Base-by-base conservation (phyloP, 495 filamentous ascomycete genomes). In the Penicillium macrosclerotiorum region DNA sequence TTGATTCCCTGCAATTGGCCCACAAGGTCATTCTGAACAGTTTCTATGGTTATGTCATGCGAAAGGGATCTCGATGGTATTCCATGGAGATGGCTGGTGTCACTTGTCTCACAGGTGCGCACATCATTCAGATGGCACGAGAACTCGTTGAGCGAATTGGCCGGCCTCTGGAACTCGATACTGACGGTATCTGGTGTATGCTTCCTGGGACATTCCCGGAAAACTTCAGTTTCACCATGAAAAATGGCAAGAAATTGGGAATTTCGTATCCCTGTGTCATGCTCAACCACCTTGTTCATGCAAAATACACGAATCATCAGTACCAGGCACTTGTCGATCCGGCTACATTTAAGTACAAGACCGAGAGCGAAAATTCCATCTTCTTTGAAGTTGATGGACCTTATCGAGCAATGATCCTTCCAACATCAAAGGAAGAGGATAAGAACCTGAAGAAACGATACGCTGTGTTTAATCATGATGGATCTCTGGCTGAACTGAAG, bases 141-240 rank as follows among this genome's bases (percentile, higher is more conserved):
- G 86, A 94, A 54, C 77, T 99, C 13, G 91, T 99, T 8, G 93
- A 99, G 59, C 80, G 93, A 12, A 86, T 99, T 14, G 93, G 93
- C 14, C 82, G 93, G 30, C 93, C 93, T 0, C 74, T 99, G 35
- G 93, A 99, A 68, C 79, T 99, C n/a, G 93, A 99, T 68, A 99
- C 93, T 3, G 93, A 99, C 59, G 93, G 93, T 81, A 99, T 99
- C 59, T 99, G 93, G 93, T 99, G 93, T 76, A 99, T 99, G 81
- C 77, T 99, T 55, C 93, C 93, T 0, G 93, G 89, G 3, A 91
- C 89, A 0, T 99, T 99, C 58, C 93, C 93, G 0, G 93, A 99
- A 57, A 96, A 99, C 64, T 95, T 96, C 63, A 79, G 84, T 6
- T 99, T 99, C 74, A 90, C 83, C 38, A 65, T 97, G 40, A 90